Percentiles rank a stretch among this genome's conserved stretches.
These are phyloP conservation scores for Panicum hallii DNA, from an alignment of 202 grass and related monocot species.

Conservation along the genomic window DNA sequence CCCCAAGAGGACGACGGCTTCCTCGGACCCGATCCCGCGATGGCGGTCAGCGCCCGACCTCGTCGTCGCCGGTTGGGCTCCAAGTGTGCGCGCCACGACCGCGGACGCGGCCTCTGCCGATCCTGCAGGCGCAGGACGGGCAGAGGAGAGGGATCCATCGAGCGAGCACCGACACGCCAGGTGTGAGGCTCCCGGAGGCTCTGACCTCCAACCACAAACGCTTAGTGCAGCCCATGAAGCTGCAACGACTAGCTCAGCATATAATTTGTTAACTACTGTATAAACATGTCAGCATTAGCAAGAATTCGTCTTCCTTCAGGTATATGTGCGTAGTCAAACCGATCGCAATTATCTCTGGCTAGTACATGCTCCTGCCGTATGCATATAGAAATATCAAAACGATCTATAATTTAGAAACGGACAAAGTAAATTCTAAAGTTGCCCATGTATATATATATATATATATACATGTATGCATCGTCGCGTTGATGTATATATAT, in stretches of 20 bases:
- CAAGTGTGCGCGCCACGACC: conserved; percentile 33
- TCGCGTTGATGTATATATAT: too few relatives aligned
- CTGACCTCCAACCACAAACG: neutral
- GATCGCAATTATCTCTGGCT: neutral
- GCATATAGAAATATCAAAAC: too few relatives aligned
- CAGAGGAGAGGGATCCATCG: too few relatives aligned
- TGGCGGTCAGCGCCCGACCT: neutral
- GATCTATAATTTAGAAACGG: too few relatives aligned
- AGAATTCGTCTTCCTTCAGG: neutral
- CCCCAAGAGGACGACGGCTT: neutral
- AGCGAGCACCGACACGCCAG: conserved; percentile 3
- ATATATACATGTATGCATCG: too few relatives aligned
- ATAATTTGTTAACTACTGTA: neutral
- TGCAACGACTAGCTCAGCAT: neutral
- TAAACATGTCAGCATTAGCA: neutral
- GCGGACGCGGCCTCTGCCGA: neutral
- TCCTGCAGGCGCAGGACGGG: neutral
- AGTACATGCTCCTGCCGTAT: too few relatives aligned
- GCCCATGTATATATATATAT: too few relatives aligned
- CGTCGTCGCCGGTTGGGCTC: neutral
- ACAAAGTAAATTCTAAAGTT: too few relatives aligned
- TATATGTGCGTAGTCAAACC: neutral
- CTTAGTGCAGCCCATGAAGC: neutral
- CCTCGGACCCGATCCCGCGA: neutral
- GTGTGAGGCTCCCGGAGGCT: neutral